phyloP scores from a whole-genome alignment of 1,139 yeast species.

The Candida tropicalis region DNA sequence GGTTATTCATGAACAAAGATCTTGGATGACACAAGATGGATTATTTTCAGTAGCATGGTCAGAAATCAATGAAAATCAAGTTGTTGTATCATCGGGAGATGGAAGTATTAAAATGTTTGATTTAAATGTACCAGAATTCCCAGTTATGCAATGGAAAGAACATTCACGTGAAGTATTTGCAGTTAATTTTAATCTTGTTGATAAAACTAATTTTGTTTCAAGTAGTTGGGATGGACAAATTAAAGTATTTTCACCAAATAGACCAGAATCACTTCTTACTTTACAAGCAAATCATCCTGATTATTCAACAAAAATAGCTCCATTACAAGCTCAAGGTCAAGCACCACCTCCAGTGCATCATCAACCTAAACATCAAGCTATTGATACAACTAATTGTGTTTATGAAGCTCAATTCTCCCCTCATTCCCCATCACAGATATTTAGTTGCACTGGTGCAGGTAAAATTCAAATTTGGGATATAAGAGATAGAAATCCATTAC shows the following conservation, averaged over 20 bases:
- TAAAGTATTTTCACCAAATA: slow-evolving; percentile 69
- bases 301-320: slow-evolving; percentile 27
- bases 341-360: slow-evolving; percentile 36
- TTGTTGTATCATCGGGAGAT: slow-evolving; percentile 84
- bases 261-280: slow-evolving; percentile 63
- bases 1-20: slow-evolving; percentile 50
- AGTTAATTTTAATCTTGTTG: slow-evolving; percentile 84
- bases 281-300: slow-evolving; percentile 43
- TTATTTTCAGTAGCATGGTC: slow-evolving; percentile 89
- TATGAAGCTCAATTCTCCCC: slow-evolving; percentile 87
- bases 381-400: slow-evolving; percentile 54
- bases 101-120: slow-evolving; percentile 87
- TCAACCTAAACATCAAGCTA: slow-evolving; percentile 25
- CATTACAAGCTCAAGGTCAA: slow-evolving; percentile 20
- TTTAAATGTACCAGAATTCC: slow-evolving; percentile 63
- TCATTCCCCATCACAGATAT: slow-evolving; percentile 70
- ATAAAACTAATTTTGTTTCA: slow-evolving; percentile 69
- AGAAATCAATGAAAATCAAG: slow-evolving; percentile 85
- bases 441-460: slow-evolving; percentile 81
- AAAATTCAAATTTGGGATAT: slow-evolving; percentile 83
- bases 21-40: slow-evolving; percentile 93
- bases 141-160: slow-evolving; percentile 76
- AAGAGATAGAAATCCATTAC: slow-evolving; percentile 66
- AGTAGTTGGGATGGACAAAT: slow-evolving; percentile 93
- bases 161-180: slow-evolving; percentile 87